Percentiles rank a stretch among this genome's conserved stretches.
These are phyloP conservation scores for Kodamaea fukazawae DNA, from an alignment of 805 yeast genomes.

Conservation along the genomic window DNA sequence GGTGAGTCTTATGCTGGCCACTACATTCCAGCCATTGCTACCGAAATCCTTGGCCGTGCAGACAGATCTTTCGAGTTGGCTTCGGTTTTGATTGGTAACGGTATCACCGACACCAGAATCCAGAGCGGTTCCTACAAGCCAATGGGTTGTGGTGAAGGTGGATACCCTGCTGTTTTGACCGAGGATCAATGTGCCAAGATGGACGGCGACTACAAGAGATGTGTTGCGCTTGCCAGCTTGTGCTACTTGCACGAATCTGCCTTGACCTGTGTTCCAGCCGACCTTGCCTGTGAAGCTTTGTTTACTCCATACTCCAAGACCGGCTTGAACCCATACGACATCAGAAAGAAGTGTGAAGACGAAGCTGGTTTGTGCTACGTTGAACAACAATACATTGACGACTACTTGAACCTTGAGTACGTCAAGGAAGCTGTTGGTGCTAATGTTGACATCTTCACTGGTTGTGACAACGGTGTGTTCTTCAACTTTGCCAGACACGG, in stretches of 20 bases:
- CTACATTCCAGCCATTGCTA: constrained; percentile 23
- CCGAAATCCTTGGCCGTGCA: constrained; percentile 21
- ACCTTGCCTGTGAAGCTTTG: constrained; percentile 30
- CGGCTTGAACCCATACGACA: constrained; percentile 64
- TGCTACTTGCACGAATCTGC: constrained; percentile 34
- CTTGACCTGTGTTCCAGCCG: constrained; percentile 42
- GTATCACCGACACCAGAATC: constrained; percentile 42
- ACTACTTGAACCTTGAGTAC: constrained; percentile 50
- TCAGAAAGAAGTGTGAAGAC: constrained; percentile 50
- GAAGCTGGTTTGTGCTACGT: constrained; percentile 53
- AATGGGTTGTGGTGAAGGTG: constrained; percentile 48
- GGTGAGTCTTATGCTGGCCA: constrained; percentile 28
- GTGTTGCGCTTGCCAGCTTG: constrained; percentile 28
- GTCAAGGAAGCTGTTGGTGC: constrained; percentile 62
- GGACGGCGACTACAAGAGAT: constrained; percentile 34
- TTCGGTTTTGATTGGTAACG: constrained; percentile 45
- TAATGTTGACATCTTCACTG: constrained; percentile 43
- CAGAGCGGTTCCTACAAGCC: constrained; percentile 41
- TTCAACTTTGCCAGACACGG: constrained; percentile 54
- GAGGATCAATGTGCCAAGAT: constrained; percentile 32
- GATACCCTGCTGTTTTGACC: constrained; percentile 35
- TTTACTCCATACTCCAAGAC: constrained; percentile 39
- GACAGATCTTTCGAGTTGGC: constrained; percentile 28
- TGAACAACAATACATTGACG: constrained; percentile 47
- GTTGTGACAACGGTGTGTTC: constrained; percentile 50